Base-by-base conservation (phyloP, 768 basidiomycete species). In the Lactifluus rugatus region DNA sequence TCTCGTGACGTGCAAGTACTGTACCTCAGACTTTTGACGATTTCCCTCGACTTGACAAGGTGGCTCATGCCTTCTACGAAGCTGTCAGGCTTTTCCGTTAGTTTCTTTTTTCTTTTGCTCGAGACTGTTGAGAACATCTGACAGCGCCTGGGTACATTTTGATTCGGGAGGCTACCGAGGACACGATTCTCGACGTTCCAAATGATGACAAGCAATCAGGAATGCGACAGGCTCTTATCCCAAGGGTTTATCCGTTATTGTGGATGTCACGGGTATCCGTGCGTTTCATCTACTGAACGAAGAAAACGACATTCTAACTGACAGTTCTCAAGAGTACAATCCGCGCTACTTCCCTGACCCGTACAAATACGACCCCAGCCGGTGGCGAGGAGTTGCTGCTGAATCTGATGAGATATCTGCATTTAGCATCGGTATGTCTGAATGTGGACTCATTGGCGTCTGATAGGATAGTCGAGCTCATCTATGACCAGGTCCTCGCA, bases 401-500 rank as follows among this genome's bases (percentile, higher is more conserved):
- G 61, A 66, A 42, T 48, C 55, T 6, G 63, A 62, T 21, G 32
- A 55, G 17, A 26, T 66, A 9, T 47, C 57, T 42, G 63, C 46
- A 14, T 59, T 67, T 42, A 61, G 64, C 57, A 37, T 65, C 11
- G 64, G 66, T 65, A 42, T 48, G 64, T 57, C 11, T 14, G 5
- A 19, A 31, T 9, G 31, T 55, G 32, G 5, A 32, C 48, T 10
- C 57, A 13, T 48, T 31, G 14, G 14, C 32, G 16, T 19, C 19
- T 26, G 34, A 31, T 31, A 2, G 28, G 9, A n/a, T 54, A 4
- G 59, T 62, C 36, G 14, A 52, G 14, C 26, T 41, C 50, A 16
- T 21, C 3, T 52, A 17, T 7, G 54, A 17, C 25, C 59, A 75
- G 78, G 78, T 48, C 79, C 80, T 31, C 75, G 81, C 16, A 64